Base-by-base conservation (phyloP, 1,284 basidiomycete genomes). In the Takashimella koratensis region DNA sequence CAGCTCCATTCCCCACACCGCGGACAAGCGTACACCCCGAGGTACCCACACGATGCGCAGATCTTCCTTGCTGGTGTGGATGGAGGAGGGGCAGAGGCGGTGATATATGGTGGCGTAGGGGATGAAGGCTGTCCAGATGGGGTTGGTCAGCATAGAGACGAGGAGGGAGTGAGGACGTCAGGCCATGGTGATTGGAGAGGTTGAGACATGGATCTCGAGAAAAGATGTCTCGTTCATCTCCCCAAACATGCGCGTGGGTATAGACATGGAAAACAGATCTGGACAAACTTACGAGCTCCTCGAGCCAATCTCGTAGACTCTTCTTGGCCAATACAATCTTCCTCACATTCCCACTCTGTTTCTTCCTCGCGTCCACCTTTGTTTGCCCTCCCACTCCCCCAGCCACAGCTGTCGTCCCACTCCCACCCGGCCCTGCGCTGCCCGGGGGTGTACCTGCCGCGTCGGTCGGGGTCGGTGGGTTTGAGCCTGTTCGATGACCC, bases 231-330 rank as follows among this genome's bases (percentile, higher is more conserved):
- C n/a, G n/a, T n/a, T n/a, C n/a, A n/a, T n/a, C n/a, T n/a, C n/a
- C n/a, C n/a, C n/a, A n/a, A n/a, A n/a, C n/a, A n/a, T n/a, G n/a
- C n/a, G n/a, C n/a, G n/a, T n/a, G n/a, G n/a, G n/a, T n/a, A n/a
- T n/a, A n/a, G n/a, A n/a, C n/a, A n/a, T n/a, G n/a, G n/a, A n/a
- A n/a, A n/a, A n/a, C n/a, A n/a, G n/a, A n/a, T n/a, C n/a, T n/a
- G n/a, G n/a, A n/a, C 27, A 13, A 5, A 63, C 68, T 44, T 45
- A 70, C 70, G 39, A 74, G 58, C 52, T 76, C 74, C 23, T 70
- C 70, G 21, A 76, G 46, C 70, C 73, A 76, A 53, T 75, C 74
- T 49, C 68, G 66, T n/a, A 73, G 51, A 12, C 56, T 62, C 51
- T 76, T 76, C 50, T 68, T 68, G 23, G 60, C 62, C 30, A 68